phyloP scores from a whole-genome alignment of 2,329 filamentous ascomycete genomes.

The Nemania serpens region DNA sequence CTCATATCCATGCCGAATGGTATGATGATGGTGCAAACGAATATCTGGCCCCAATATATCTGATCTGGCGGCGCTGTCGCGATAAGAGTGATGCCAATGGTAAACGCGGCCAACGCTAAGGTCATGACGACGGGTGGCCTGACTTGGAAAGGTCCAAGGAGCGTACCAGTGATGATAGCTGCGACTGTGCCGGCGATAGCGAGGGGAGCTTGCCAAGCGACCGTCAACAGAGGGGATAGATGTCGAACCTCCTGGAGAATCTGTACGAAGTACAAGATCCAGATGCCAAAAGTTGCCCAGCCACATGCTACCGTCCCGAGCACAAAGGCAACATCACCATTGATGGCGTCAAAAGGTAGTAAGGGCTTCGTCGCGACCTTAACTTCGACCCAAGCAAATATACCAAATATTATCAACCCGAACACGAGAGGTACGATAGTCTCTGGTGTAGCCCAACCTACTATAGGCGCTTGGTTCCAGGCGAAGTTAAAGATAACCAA shows the following conservation, averaged over 20 bases:
- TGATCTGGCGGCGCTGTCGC: slow-evolving; percentile 49
- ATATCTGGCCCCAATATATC: slow-evolving; percentile 59
- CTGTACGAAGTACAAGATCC: slow-evolving; percentile 48
- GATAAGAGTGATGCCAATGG: slow-evolving; percentile 33
- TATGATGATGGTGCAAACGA: slow-evolving; percentile 53
- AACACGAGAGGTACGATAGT: slow-evolving; percentile 57
- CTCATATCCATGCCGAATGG: slow-evolving; percentile 61
- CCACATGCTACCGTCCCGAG: slow-evolving; percentile 51
- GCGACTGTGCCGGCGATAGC: slow-evolving; percentile 42
- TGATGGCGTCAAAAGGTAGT: slow-evolving; percentile 55
- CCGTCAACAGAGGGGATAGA: slow-evolving; percentile 40
- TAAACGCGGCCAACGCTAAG: slow-evolving; percentile 36
- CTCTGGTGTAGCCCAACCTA: slow-evolving; percentile 57
- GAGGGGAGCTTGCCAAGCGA: slow-evolving; percentile 42
- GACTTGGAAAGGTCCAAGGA: slow-evolving; percentile 34
- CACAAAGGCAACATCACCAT: slow-evolving; percentile 53
- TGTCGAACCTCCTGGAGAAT: slow-evolving; percentile 46
- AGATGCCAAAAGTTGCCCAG: slow-evolving; percentile 52
- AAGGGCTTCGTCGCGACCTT: slow-evolving; percentile 51
- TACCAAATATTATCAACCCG: slow-evolving; percentile 52
- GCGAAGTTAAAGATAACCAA: slow-evolving; percentile 63
- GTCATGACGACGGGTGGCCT: slow-evolving; percentile 36
- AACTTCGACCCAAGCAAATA: slow-evolving; percentile 57
- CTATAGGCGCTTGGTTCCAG: slow-evolving; percentile 62
- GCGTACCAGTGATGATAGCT: slow-evolving; percentile 32